phyloP scores from a whole-genome alignment of 176 grass and related monocot species.

The Juncus effusus region DNA sequence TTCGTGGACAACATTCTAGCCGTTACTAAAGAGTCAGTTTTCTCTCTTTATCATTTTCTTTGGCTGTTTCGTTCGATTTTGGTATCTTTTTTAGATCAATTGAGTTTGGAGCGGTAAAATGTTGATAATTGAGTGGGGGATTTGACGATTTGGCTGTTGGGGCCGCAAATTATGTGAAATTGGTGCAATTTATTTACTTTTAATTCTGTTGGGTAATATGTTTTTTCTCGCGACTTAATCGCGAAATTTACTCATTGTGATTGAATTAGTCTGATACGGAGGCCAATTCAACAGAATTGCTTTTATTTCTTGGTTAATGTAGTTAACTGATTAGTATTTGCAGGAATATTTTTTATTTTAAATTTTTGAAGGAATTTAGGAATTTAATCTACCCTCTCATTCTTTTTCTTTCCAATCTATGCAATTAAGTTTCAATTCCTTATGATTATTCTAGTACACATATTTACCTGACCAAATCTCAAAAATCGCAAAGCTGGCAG shows the following conservation, averaged over 20 bases:
- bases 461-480: background rate
- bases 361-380: no score
- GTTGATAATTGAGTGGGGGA: background rate
- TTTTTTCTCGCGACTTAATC: background rate
- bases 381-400: no score
- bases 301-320: no score
- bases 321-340: no score
- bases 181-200: no score
- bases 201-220: no score
- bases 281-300: no score
- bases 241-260: background rate
- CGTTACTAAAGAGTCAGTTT: conserved; percentile 60
- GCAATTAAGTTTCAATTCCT: background rate
- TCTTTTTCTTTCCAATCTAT: background rate
- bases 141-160: background rate
- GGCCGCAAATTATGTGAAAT: background rate
- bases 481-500: background rate
- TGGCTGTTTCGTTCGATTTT: background rate
- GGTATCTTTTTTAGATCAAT: background rate
- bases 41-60: background rate
- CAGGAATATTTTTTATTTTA: no score
- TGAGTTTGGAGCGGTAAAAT: background rate
- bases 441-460: background rate
- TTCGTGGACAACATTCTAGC: conserved; percentile 77
- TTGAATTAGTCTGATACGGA: no score